Conservation (phyloP, 2,329 filamentous ascomycete species). For the Fusarium nematophilum region DNA sequence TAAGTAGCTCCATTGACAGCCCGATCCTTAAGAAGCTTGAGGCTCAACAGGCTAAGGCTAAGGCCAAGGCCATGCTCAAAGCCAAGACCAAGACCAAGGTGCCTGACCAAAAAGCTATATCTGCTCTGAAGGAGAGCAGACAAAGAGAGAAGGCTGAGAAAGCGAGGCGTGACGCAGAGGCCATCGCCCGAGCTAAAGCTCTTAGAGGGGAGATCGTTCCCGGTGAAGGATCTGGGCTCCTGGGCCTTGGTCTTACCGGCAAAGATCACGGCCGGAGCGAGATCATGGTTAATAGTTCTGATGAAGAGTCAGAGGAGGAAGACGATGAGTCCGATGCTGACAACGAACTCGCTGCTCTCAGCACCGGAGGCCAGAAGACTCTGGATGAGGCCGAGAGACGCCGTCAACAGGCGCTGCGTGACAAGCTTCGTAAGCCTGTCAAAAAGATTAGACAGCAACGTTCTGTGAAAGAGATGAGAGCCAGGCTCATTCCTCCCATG, state of each 20-base stretch:
- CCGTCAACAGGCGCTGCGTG: slow-evolving; percentile 60
- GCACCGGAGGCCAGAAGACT: slow-evolving; percentile 59
- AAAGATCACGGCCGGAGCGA: slow-evolving; percentile 87
- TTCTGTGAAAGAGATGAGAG: slow-evolving; percentile 92
- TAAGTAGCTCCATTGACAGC: slow-evolving; percentile 60
- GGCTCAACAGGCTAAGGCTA: slow-evolving; percentile 50
- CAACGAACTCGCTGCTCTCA: slow-evolving; percentile 59
- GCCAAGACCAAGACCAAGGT: slow-evolving; percentile 46
- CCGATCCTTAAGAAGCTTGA: slow-evolving; percentile 60
- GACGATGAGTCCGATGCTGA: slow-evolving; percentile 66
- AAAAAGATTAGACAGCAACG: slow-evolving; percentile 85
- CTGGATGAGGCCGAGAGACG: slow-evolving; percentile 60
- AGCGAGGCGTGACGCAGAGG: slow-evolving; percentile 76
- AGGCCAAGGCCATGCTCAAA: slow-evolving; percentile 44
- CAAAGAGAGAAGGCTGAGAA: slow-evolving; percentile 80
- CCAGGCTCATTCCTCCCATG: slow-evolving; percentile 89
- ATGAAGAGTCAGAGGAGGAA: slow-evolving; percentile 79
- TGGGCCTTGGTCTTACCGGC: slow-evolving; percentile 76
- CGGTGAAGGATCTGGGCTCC: slow-evolving; percentile 82
- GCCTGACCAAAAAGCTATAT: slow-evolving; percentile 53
- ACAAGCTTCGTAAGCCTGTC: slow-evolving; percentile 75
- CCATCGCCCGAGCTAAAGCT: slow-evolving; percentile 74
- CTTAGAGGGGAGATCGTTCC: slow-evolving; percentile 53
- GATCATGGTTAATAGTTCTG: slow-evolving; percentile 89
- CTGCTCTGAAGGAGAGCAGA: slow-evolving; percentile 74